Conservation (phyloP, 2,329 filamentous ascomycete genomes). For the Penicillium sp. region DNA sequence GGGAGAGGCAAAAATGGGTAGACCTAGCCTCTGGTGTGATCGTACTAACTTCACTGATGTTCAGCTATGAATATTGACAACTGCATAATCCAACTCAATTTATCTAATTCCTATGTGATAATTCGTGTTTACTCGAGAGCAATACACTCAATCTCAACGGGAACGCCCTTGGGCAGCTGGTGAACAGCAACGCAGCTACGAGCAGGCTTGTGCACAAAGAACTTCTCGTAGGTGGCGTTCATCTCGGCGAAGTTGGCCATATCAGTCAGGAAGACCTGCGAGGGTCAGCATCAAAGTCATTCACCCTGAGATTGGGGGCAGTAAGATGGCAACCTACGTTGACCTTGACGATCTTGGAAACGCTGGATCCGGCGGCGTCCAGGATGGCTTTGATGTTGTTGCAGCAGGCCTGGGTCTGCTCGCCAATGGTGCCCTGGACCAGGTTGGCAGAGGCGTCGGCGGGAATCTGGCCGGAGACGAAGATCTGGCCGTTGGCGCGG, state of each 20-base stretch:
- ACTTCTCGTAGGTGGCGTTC: slow-evolving; percentile 67
- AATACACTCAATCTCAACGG: slow-evolving; percentile 62
- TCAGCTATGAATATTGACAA: background rate
- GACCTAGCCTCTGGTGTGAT: too few relatives aligned
- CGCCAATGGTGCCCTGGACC: slow-evolving; percentile 59
- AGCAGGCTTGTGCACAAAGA: slow-evolving; percentile 61
- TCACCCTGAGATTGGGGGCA: background rate
- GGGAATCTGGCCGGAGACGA: slow-evolving; percentile 72
- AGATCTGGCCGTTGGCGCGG: slow-evolving; percentile 62
- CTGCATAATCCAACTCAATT: background rate
- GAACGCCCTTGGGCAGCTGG: slow-evolving; percentile 59
- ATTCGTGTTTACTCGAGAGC: slow-evolving; percentile 43
- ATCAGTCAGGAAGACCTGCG: slow-evolving; percentile 73
- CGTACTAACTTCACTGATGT: too few relatives aligned
- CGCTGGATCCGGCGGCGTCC: slow-evolving; percentile 69
- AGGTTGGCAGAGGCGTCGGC: slow-evolving; percentile 58
- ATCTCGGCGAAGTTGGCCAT: slow-evolving; percentile 84
- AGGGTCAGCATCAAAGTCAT: background rate
- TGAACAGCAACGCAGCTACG: slow-evolving; percentile 60
- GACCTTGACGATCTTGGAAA: slow-evolving; percentile 82
- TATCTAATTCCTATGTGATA: background rate
- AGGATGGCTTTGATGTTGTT: slow-evolving; percentile 81
- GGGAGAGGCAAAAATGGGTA: too few relatives aligned
- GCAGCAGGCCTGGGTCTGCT: slow-evolving; percentile 66
- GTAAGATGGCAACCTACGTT: slow-evolving; percentile 44